phyloP scores from a whole-genome alignment of 1,284 basidiomycete genomes.

The Ganoderma lingzhi region DNA sequence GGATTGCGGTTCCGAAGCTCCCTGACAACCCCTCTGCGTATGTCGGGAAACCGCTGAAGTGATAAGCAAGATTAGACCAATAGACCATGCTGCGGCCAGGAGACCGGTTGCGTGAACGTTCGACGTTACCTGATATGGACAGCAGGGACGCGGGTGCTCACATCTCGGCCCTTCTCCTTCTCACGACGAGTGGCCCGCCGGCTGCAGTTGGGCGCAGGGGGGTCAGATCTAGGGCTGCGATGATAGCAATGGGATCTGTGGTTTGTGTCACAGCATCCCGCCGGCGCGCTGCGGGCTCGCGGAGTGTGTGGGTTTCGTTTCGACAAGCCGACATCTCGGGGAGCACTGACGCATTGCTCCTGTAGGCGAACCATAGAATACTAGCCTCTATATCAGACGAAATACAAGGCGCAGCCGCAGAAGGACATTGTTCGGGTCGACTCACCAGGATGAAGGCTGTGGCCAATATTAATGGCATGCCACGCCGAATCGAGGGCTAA shows the following conservation, averaged over 20 bases:
- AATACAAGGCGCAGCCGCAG: not conserved
- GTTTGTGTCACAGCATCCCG: not conserved
- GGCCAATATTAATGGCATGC: not conserved
- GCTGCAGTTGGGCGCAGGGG: not conserved
- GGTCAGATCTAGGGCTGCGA: not conserved
- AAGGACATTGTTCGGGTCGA: not conserved
- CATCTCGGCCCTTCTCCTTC: not conserved
- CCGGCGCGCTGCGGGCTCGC: not conserved
- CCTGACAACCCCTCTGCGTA: not conserved
- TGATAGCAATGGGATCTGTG: constrained; percentile 4
- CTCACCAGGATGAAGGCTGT: not conserved
- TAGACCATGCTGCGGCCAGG: not conserved
- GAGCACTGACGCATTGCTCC: not conserved
- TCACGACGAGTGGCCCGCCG: not conserved
- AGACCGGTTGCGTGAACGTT: not conserved
- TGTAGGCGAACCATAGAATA: not conserved
- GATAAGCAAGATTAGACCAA: not conserved
- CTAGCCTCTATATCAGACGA: not conserved
- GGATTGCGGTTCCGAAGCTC: not conserved
- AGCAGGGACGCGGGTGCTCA: not conserved
- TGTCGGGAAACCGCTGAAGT: not conserved
- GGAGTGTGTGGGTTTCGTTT: not conserved
- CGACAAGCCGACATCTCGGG: not conserved
- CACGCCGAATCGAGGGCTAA: not conserved
- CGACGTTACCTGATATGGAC: not conserved